Percentiles rank a stretch among this genome's conserved stretches.
These are phyloP conservation scores for Emericellopsis terricola DNA, from an alignment of 495 filamentous ascomycete species.

Conservation along the genomic window DNA sequence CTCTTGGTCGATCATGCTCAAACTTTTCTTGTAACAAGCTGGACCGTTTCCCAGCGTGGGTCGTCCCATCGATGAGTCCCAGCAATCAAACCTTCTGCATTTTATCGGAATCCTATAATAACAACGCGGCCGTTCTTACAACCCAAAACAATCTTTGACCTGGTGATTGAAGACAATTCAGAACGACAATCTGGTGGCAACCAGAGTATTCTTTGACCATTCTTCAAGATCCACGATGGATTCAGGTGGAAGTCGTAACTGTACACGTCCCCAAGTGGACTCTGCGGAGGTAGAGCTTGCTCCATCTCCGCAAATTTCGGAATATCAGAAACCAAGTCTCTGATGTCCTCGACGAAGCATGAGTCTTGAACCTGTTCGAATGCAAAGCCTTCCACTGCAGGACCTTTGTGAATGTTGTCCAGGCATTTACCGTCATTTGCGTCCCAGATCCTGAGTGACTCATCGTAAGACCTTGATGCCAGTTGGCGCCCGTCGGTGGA, in stretches of 20 bases:
- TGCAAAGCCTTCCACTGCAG: background rate
- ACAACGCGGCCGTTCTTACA: too few species aligned
- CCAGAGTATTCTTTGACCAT: background rate
- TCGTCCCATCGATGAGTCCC: too few species aligned
- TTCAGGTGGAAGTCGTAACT: background rate
- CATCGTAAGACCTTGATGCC: background rate
- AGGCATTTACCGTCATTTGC: background rate
- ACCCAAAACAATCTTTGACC: too few species aligned
- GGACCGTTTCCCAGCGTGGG: too few species aligned
- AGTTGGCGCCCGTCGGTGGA: background rate
- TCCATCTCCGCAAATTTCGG: background rate
- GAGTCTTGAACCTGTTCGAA: background rate
- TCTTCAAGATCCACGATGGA: background rate
- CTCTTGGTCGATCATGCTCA: too few species aligned
- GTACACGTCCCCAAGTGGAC: background rate
- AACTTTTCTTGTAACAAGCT: too few species aligned
- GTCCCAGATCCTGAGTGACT: background rate
- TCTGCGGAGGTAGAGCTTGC: background rate
- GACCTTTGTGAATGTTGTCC: background rate
- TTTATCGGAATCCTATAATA: too few species aligned
- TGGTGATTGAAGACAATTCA: too few species aligned
- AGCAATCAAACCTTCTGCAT: too few species aligned
- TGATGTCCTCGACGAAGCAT: background rate
- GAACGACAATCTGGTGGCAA: background rate
- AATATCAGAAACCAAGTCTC: background rate